Evolutionary conservation across 164 flowering plant genomes (phyloP), one percentile per base, ranked within the genome.

Genomic region (Chimonanthus salicifolius): DNA sequence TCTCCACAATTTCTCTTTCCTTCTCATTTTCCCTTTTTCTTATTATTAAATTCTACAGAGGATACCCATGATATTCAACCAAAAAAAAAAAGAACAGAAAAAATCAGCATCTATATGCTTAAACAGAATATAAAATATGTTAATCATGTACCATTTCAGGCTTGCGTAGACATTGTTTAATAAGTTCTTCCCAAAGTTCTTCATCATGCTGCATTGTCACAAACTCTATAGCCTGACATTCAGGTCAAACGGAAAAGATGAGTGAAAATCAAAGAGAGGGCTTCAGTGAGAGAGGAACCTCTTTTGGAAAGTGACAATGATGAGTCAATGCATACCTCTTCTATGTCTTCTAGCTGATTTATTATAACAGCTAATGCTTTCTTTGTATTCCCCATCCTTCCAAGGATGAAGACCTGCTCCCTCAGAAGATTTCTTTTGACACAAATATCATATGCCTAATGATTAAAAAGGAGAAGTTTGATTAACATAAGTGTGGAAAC

Each of bases 141-240:
- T 13, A 13, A 33, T 5, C n/a, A 72, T 47, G 15, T 89, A 96
- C 99, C 99, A 96, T 96, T 85, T 96, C 97, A 68, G 99, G 92
- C 73, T 88, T 92, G 79, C 90, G 67, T 47, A 94, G 85, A 69
- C 97, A 90, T 78, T 92, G 98, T 74, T 81, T 88, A 64, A 96
- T 90, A 73, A 96, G 80, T 79, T 96, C 99, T 88, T 93, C 97
- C 99, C 99, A 94, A n/a, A 96, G 94, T 47, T 96, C 98, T 81
- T 96, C 98, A 80, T 96, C 98, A 72, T 96, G 96, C 78, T 96
- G 98, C 88, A 85, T 79, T 21, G 83, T 87, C 62, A 91, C 97
- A 82, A 96, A 96, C 71, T 96, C 98, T 77, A 96, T 86, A 69
- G 99, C 99, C 98, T 20, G 62, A 73, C 8, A 64, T n/a, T 48